Conservation (phyloP, 371 early-diverging fungal genomes). For the Mortierella sp. region DNA sequence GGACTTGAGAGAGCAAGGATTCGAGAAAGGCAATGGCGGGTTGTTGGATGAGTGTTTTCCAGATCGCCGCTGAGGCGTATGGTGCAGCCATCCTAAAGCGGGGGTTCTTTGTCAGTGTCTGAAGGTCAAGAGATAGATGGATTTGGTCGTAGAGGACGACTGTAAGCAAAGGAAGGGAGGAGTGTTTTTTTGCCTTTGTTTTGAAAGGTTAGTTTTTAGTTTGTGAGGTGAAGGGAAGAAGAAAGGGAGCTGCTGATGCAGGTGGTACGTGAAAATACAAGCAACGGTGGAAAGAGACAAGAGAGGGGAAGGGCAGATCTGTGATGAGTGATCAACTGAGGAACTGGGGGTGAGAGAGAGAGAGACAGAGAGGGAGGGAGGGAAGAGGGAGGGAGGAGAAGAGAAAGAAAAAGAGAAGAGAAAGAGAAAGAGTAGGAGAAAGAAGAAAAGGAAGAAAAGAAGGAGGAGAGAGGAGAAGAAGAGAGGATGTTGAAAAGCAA, state of each 20-base stretch:
- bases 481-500: background rate
- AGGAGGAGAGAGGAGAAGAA: background rate
- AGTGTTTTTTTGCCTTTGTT: background rate
- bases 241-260: background rate
- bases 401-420: background rate
- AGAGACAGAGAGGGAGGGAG: background rate
- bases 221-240: background rate
- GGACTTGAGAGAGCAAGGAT: conserved; percentile 6
- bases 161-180: background rate
- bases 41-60: conserved; percentile 24
- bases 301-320: background rate
- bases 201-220: no score
- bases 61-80: conserved; percentile 1
- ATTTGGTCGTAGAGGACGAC: background rate
- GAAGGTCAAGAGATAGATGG: no score
- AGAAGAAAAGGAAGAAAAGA: background rate
- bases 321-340: background rate
- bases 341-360: background rate
- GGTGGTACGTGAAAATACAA: background rate
- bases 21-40: conserved; percentile 14
- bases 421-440: background rate
- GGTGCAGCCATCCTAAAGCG: background rate
- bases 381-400: background rate
- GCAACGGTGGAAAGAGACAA: no score
- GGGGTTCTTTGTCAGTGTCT: background rate